Evolutionary conservation across 768 basidiomycete genomes (phyloP).

Genomic region (Trametes punicea): DNA sequence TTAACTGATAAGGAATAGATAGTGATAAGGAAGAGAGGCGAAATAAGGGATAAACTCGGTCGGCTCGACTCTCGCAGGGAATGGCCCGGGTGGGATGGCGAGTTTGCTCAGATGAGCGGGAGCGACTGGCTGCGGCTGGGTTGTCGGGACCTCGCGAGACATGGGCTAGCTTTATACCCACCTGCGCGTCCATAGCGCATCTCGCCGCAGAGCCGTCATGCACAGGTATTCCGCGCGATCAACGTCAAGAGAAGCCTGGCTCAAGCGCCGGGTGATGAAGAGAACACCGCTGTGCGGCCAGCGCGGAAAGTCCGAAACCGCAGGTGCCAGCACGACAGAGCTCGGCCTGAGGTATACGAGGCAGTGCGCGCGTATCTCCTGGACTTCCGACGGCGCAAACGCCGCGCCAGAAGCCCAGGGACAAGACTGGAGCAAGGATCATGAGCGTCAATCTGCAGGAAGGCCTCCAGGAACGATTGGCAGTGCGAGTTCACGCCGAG

Average conservation of each 20-base stretch:
- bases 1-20: not conserved
- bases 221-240: slow-evolving; percentile 19
- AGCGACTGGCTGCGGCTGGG: slow-evolving; percentile 9
- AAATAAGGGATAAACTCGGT: not conserved
- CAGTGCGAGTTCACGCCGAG: not conserved
- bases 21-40: not conserved
- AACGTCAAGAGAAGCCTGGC: slow-evolving; percentile 17
- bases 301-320: slow-evolving; percentile 2
- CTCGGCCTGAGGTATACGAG: not conserved
- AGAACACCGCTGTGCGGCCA: not conserved
- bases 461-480: not conserved
- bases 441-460: slow-evolving; percentile 16
- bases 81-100: not conserved
- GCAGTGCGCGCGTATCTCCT: slow-evolving; percentile 1
- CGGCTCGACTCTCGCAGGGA: not conserved
- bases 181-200: slow-evolving; percentile 5
- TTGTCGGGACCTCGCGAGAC: not conserved
- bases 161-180: not conserved
- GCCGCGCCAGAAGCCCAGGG: not conserved
- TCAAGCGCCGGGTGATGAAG: slow-evolving; percentile 8
- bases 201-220: slow-evolving; percentile 9
- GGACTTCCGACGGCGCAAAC: slow-evolving; percentile 6
- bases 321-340: not conserved
- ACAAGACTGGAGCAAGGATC: slow-evolving; percentile 12
- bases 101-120: slow-evolving; percentile 2